Conservation (phyloP, 495 filamentous ascomycete genomes). For the Diplogelasinospora grovesii region DNA sequence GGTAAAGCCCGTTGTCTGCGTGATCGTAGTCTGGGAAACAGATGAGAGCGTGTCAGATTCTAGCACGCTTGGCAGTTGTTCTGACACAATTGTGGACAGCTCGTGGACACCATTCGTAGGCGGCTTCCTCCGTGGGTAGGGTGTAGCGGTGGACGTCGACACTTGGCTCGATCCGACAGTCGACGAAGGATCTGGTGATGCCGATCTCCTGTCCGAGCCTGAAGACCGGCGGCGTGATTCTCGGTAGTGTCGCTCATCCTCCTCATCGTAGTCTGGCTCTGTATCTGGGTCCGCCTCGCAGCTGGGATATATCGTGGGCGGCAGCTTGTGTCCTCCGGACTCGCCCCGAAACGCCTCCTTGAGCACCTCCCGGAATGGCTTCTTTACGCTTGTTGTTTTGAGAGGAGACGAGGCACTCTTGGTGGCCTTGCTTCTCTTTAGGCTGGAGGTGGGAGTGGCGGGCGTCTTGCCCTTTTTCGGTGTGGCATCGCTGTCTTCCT, state of each 20-base stretch:
- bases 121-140: slow-evolving; percentile 35
- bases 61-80: slow-evolving; percentile 50
- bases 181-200: slow-evolving; percentile 26
- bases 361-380: slow-evolving; percentile 42
- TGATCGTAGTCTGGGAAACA: slow-evolving; percentile 44
- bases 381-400: slow-evolving; percentile 29
- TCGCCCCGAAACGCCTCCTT: slow-evolving; percentile 52
- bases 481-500: slow-evolving; percentile 21
- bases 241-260: slow-evolving; percentile 13
- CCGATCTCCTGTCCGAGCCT: slow-evolving; percentile 18
- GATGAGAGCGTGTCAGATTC: slow-evolving; percentile 35
- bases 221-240: slow-evolving; percentile 22
- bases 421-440: slow-evolving; percentile 44
- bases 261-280: slow-evolving; percentile 22
- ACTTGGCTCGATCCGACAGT: slow-evolving; percentile 28
- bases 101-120: slow-evolving; percentile 60
- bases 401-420: slow-evolving; percentile 34
- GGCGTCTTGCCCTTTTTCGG: slow-evolving; percentile 24
- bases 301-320: slow-evolving; percentile 38
- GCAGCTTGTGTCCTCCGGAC: slow-evolving; percentile 37
- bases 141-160: slow-evolving; percentile 17
- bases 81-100: slow-evolving; percentile 67
- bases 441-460: slow-evolving; percentile 23
- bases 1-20: slow-evolving; percentile 35
- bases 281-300: slow-evolving; percentile 30